Evolutionary conservation across 2,329 filamentous ascomycete species (phyloP).

Genomic region (Colletotrichum tropicicola): DNA sequence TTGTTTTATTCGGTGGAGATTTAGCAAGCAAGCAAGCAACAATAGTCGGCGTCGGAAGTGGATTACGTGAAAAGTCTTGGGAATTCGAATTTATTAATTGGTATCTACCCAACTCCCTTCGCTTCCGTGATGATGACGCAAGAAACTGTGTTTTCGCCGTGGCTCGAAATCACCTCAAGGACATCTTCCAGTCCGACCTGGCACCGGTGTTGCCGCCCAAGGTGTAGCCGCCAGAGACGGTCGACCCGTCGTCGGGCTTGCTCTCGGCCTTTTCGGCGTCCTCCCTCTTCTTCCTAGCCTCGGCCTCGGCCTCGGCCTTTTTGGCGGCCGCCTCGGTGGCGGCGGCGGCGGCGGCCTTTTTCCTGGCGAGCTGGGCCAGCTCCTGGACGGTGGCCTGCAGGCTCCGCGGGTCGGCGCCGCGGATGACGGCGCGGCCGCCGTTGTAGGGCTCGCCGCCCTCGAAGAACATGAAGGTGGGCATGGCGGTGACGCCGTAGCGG

Average conservation of each 20-base stretch:
- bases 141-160: background rate
- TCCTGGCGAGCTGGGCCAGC: slow-evolving; percentile 36
- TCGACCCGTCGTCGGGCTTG: slow-evolving; percentile 20
- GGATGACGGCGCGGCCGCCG: slow-evolving; percentile 45
- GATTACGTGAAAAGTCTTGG: background rate
- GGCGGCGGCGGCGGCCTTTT: slow-evolving; percentile 32
- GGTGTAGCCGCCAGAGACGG: slow-evolving; percentile 32
- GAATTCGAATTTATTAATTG: background rate
- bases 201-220: slow-evolving; percentile 10
- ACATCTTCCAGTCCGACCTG: slow-evolving; percentile 35
- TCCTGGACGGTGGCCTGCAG: slow-evolving; percentile 20
- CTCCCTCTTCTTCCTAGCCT: slow-evolving; percentile 9
- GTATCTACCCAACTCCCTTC: slow-evolving; percentile 14
- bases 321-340: slow-evolving; percentile 40
- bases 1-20: background rate
- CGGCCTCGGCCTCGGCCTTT: slow-evolving; percentile 33
- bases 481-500: slow-evolving; percentile 60
- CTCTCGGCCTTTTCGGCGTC: slow-evolving; percentile 5
- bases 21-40: background rate
- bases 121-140: background rate
- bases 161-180: slow-evolving; percentile 15
- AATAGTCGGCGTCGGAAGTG: background rate
- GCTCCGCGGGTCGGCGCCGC: slow-evolving; percentile 34
- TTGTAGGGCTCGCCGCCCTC: slow-evolving; percentile 59
- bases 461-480: slow-evolving; percentile 71